phyloP scores from a whole-genome alignment of 331 rosid species.

The Quercus lobata region DNA sequence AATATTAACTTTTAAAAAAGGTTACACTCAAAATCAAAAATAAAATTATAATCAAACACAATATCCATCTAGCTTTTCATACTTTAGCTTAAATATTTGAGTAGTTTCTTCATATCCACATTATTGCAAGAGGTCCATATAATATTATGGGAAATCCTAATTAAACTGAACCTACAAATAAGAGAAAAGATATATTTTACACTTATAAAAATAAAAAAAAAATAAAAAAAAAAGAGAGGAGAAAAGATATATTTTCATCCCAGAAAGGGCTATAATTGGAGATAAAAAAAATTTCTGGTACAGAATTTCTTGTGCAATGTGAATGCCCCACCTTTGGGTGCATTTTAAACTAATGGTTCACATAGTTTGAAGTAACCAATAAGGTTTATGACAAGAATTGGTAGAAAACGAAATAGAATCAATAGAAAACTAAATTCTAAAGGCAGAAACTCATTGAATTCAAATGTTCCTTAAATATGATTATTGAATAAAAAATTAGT shows the following conservation, averaged over 20 bases:
- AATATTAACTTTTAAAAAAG: not conserved
- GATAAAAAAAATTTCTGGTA: not conserved
- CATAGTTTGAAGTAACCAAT: not conserved
- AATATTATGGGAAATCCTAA: not conserved
- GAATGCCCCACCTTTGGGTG: not conserved
- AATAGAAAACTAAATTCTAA: not conserved
- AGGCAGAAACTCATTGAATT: not conserved
- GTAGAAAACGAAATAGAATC: not conserved
- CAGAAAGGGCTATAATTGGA: not conserved
- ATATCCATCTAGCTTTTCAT: not conserved
- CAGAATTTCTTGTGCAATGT: not conserved
- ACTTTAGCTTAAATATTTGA: not conserved
- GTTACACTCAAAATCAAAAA: not conserved
- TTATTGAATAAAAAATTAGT: not conserved
- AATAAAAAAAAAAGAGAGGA: not conserved
- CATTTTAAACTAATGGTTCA: not conserved
- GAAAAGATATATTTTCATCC: not conserved
- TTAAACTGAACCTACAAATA: not conserved
- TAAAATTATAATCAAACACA: not conserved
- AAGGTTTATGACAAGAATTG: not conserved
- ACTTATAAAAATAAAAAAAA: not conserved
- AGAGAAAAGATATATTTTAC: not conserved
- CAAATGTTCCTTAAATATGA: not conserved
- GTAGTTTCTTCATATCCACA: not conserved
- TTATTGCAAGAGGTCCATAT: not conserved